These are phyloP conservation scores for Aspergillus nidulans DNA, from an alignment of 495 filamentous ascomycete species.

Conservation along the genomic window DNA sequence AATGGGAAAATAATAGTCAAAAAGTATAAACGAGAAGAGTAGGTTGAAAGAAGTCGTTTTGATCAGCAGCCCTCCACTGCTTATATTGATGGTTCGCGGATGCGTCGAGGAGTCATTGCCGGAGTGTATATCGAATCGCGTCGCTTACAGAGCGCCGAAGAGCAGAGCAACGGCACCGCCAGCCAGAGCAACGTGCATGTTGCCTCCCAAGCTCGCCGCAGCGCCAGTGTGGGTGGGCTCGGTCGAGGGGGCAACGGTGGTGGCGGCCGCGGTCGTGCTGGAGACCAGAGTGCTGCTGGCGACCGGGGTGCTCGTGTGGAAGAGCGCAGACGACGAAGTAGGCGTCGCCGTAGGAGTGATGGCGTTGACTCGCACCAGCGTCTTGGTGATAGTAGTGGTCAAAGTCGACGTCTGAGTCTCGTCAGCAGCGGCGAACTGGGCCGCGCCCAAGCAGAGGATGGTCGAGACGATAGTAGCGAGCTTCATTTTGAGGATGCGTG, in stretches of 20 bases:
- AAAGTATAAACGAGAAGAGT: slow-evolving; percentile 14
- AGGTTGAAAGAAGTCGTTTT: slow-evolving; percentile 14
- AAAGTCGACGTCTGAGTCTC: slow-evolving; percentile 8
- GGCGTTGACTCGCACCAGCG: slow-evolving; percentile 11
- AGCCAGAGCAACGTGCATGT: slow-evolving; percentile 32
- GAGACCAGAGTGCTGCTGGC: slow-evolving; percentile 16
- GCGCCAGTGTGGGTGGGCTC: slow-evolving; percentile 11
- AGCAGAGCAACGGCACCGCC: slow-evolving; percentile 38
- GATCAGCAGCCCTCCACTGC: slow-evolving; percentile 11
- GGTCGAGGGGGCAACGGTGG: slow-evolving; percentile 19
- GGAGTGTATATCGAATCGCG: neutral
- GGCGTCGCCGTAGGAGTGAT: slow-evolving; percentile 7
- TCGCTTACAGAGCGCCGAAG: slow-evolving; percentile 30
- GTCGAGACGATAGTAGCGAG: slow-evolving; percentile 30
- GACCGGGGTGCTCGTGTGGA: slow-evolving; percentile 3
- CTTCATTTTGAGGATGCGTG: slow-evolving; percentile 29
- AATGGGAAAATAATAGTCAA: neutral
- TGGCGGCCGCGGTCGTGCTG: slow-evolving; percentile 16
- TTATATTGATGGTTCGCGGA: neutral
- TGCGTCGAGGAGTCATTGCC: slow-evolving; percentile 4
- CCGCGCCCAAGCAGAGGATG: slow-evolving; percentile 30
- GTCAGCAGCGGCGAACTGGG: slow-evolving; percentile 14
- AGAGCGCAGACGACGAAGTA: slow-evolving; percentile 3
- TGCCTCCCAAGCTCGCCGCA: slow-evolving; percentile 23
- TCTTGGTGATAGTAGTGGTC: slow-evolving; percentile 10